Evolutionary conservation across 2,329 filamentous ascomycete genomes (phyloP), one percentile per base, ranked within the genome.

Genomic region (Colletotrichum sublineola): DNA sequence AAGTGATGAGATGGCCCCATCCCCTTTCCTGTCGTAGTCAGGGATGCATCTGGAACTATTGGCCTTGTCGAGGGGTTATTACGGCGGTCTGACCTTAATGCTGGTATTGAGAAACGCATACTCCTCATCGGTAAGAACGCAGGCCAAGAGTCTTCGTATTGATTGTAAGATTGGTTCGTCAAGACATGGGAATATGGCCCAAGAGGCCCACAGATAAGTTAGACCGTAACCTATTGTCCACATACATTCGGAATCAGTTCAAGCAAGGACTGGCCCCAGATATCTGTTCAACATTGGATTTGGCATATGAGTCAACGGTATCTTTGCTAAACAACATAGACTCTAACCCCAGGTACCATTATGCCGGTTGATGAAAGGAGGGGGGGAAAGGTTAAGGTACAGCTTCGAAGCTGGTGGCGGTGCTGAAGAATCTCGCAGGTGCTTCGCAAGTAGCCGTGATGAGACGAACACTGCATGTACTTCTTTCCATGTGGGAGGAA

Each of bases 1-100:
- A 42, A 52, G 65, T 68, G 69, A 69, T 33, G 69, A 63, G 53
- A 68, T 69, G 53, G 66, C 29, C 31, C 48, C 50, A 60, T 69
- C 33, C 42, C 44, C 40, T 56, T 69, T 68, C 60, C 46, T 64
- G 18, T 63, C 69, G 53, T 38, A 15, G 46, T 29, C 24, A 36
- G 24, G 52, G 40, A 33, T 63, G 65, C 31, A 29, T 31, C 31
- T 56, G 60, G 38, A 53, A 31, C 14, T 5, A 46, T 61, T 36
- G 36, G 14, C 31, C 31, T 44, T 64, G n/a, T 57, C 44, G 38
- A 40, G 29, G 18, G 38, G 31, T 31, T 50, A 33, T 33, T 48
- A 40, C 46, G 38, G 52, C 52, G 42, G 67, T 63, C 58, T 50
- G 29, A 8, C 31, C 24, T 40, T 42, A 36, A 44, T 29, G 29